Base-by-base conservation (phyloP, 2,329 filamentous ascomycete genomes). In the Xylogone sp. region DNA sequence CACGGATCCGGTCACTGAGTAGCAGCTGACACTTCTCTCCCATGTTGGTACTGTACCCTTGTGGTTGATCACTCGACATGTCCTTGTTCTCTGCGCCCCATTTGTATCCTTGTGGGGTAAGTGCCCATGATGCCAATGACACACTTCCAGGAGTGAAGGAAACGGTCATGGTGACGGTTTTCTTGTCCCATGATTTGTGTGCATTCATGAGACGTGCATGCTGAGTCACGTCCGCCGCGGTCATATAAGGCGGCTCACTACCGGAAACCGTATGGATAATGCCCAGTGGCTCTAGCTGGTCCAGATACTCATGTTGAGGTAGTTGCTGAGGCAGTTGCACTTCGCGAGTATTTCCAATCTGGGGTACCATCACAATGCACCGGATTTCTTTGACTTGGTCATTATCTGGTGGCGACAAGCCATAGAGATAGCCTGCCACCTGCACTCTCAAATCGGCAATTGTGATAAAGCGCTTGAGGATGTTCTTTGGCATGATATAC, bases 401-500 rank as follows among this genome's bases (percentile, higher is more conserved):
- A 65, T 97, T 97, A 72, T 97, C 94, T 6, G 89, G 86, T 2
- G 94, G 92, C 1, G 93, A 96, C 45, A 84, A 84, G 59, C 94
- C 94, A 68, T 99, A 99, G 1, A 99, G 80, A 68, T 96, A 99
- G 1, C 92, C 94, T 16, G 93, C 92, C 46, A 99, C 92, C 71
- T 99, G 94, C 13, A 97, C 92, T 45, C 95, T 88, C 51, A 99
- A 82, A 74, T 99, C 94, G 45, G 94, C 88, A 65, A 99, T 95
- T 21, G 90, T 94, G 73, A 99, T 97, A 77, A 99, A 99, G 58
- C 90, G 89, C 79, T 96, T 97, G 63, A 99, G 81, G 46, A 99
- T 87, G 69, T 99, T 99, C 82, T 97, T 99, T 1, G 94, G 94
- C 90, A 99, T 97, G 64, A 99, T 89, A 65, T 97, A 99, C 1